Base-by-base conservation (phyloP, 2,329 filamentous ascomycete genomes). In the Aspergillus cejpii region DNA sequence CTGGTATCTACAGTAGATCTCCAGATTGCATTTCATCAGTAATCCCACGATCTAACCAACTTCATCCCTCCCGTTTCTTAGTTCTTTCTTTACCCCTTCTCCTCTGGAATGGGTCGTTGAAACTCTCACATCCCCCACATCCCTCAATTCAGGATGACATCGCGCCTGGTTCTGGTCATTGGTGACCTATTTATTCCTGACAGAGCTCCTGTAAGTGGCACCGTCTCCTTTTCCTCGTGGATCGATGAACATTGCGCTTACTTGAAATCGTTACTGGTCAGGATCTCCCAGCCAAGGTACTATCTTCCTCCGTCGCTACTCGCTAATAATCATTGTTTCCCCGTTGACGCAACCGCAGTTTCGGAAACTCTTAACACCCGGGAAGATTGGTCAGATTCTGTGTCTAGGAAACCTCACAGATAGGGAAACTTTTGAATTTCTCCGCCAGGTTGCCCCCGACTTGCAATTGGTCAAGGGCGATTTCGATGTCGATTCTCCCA, bases 141-240 rank as follows among this genome's bases (percentile, higher is more conserved):
- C 52, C 38, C 31, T 36, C 45, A 46, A 44, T 55, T 45, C 59
- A 64, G 44, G 42, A 84, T 81, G 75, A 88, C 91, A 74, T 87
- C 88, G 53, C 87, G 91, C 71, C 78, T 95, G 56, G 89, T 94
- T 64, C 80, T 95, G 64, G 87, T 92, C 63, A 87, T 95, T 58
- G 88, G 88, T 67, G 89, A 95, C 73, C 80, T 95, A 43, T 89
- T 94, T 74, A 94, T 95, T 70, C 89, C 89, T 59, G 89, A 95
- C 70, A 79, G 89, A 66, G 89, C 88, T 58, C 82, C 92, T 53
- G 89, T 79, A 66, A 57, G 71, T 66, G 29, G 37, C 14, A 6
- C 14, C 23, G 19, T 37, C 45, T 34, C 38, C 48, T 48, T 43
- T 51, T 54, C 51, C 56, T 20, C 23, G 28, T 27, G 38, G 15